Evolutionary conservation across 352 stramenopile genomes (phyloP).

Genomic region (Hyaloperonospora brassicae): DNA sequence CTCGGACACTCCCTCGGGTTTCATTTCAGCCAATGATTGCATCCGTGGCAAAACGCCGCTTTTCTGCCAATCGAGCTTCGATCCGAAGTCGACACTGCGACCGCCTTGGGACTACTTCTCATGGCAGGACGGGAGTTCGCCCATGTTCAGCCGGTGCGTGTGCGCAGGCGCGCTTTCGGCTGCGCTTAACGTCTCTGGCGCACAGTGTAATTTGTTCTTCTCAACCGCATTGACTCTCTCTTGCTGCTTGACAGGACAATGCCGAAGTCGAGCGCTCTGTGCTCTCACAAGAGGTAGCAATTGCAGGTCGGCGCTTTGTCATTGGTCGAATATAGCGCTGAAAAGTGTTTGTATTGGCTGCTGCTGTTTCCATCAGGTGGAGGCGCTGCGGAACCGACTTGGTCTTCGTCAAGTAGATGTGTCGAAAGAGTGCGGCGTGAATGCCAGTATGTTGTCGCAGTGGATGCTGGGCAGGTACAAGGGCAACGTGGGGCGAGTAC

Average conservation of each 20-base stretch:
- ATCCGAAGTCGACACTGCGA: too few species aligned
- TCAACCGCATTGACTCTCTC: constrained; percentile 9
- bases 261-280: constrained; percentile 76
- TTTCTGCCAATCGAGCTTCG: constrained; percentile 25
- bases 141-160: constrained; percentile 64
- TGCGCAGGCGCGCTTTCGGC: neutral
- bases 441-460: constrained; percentile 80
- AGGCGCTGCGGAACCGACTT: constrained; percentile 61
- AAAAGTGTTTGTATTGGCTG: neutral
- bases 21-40: too few species aligned
- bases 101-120: constrained; percentile 4
- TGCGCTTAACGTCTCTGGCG: too few species aligned
- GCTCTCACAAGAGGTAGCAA: constrained; percentile 58
- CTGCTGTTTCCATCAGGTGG: constrained; percentile 33
- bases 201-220: constrained; percentile 1
- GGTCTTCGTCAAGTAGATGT: constrained; percentile 75
- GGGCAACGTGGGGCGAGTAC: constrained; percentile 67
- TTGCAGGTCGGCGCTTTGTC: neutral
- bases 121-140: constrained; percentile 64
- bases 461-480: constrained; percentile 85
- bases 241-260: constrained; percentile 49
- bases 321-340: constrained; percentile 1
- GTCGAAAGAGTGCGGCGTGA: constrained; percentile 80
- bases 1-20: too few species aligned
- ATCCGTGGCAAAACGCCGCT: neutral